Base-by-base conservation (phyloP, 208 protist species). In the Leishmania amazonensis region DNA sequence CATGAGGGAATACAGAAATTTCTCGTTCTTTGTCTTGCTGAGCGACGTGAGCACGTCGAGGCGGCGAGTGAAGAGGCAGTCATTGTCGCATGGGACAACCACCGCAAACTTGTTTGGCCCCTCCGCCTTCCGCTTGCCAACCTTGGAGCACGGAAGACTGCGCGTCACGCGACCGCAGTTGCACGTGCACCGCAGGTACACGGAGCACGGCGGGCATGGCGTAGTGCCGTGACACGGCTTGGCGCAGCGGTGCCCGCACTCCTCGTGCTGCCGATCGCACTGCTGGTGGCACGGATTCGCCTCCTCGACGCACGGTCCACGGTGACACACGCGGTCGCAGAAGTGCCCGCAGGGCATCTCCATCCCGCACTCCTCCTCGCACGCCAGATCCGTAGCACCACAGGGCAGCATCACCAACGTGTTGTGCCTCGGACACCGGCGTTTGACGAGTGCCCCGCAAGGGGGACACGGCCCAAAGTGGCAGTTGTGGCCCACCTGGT, bases 401-500 rank as follows among this genome's bases (percentile, higher is more conserved):
- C 91, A 95, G 8, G 84, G 84, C 40, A 85, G 75, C 45, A 84
- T 84, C 47, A 86, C 58, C 19, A 72, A 35, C 40, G 80, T 75
- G 81, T 95, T 89, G 53, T 89, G 89, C 15, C 93, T 86, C 1
- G 83, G 83, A 81, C 92, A 96, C 49, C 54, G 53, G 60, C 81
- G 79, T 62, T 70, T n/a, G 31, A 96, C 91, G 60, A 78, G 87
- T 68, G 79, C 78, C 67, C 70, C 68, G 76, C 94, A 97, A 42
- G 89, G 87, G 31, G 91, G 90, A 79, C 94, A 97, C 42, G 91
- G 87, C 60, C 90, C 94, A 75, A 88, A 93, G 85, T 97, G 94
- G 76, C 94, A 97, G n/a, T n/a, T 64, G 75, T 96, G 91, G 17
- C 49, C 68, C 15, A 79, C 75, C 24, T 71, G 75, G 81, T 97